Base-by-base conservation (phyloP, 768 basidiomycete genomes). In the Russula earlei region DNA sequence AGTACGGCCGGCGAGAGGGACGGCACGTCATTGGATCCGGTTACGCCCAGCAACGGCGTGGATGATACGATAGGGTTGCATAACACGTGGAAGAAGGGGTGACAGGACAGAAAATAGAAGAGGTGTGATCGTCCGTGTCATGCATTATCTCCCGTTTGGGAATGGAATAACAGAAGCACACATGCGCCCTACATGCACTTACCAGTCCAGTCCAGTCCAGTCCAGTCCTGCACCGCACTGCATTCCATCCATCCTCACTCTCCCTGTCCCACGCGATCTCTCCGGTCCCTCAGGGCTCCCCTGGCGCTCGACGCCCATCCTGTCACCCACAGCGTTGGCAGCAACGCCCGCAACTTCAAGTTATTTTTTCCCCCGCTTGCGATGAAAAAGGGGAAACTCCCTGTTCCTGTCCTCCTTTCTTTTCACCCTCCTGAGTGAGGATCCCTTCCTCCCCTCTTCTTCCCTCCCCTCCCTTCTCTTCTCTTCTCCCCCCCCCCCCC, bases 21-120 rank as follows among this genome's bases (percentile, higher is more conserved):
- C 17, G 63, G 42, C 60, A 38, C 59, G 58, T 5, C 55, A 61
- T 9, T 56, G 60, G 49, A 63, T 68, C 27, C 67, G 67, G 75
- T 70, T 54, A 20, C 50, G 29, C 19, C 50, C 2, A 27, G 74
- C 15, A 87, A 82, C 63, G 83, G 82, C 9, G 75, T 78, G 24
- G 87, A 88, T 63, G 84, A 84, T 66, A 89, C 82, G 2, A 81
- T 91, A 62, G 89, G 89, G 41, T 68, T 91, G 63, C 81, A 90
- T 68, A 91, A 91, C 64, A 76, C 78, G 41, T 87, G 80, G 77
- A 77, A 79, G 49, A 31, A 10, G 29, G 29, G 29, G 7, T 31
- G 29, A 31, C 29, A 31, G 29, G 9, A 9, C 29, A 31, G 29
- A 31, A 10, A 31, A 31, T 5, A 31, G 29, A 5, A 31, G 29